phyloP scores from a whole-genome alignment of 2,329 filamentous ascomycete species.

The Diplodia sapinea region DNA sequence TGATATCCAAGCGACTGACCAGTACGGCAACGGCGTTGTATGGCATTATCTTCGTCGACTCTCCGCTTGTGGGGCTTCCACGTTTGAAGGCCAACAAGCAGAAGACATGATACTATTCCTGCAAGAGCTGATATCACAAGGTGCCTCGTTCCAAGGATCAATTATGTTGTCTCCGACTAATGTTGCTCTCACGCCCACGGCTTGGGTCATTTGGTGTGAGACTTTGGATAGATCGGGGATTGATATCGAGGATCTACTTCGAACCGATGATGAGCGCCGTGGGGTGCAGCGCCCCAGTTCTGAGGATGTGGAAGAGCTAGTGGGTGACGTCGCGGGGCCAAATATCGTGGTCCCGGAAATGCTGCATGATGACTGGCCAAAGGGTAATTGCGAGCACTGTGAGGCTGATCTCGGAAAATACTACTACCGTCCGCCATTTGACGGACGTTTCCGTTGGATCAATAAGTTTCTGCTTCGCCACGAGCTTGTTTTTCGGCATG shows the following conservation, averaged over 20 bases:
- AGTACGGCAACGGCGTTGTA: background rate
- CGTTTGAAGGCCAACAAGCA: no score
- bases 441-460: background rate
- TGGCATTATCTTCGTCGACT: background rate
- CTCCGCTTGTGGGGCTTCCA: background rate
- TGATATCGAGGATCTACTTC: background rate
- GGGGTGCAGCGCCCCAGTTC: background rate
- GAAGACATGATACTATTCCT: background rate
- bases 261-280: background rate
- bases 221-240: background rate
- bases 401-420: accelerated
- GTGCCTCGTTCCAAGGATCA: no score
- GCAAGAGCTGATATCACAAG: background rate
- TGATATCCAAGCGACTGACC: background rate
- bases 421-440: background rate
- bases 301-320: background rate
- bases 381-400: background rate
- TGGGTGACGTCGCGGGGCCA: background rate
- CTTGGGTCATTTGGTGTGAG: background rate
- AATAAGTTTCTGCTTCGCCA: background rate
- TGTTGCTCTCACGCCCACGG: background rate
- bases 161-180: background rate
- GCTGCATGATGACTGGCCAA: background rate
- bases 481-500: background rate
- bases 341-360: background rate